Percentiles rank a stretch among this genome's conserved stretches.
phyloP scores from a whole-genome alignment of 208 protist genomes.

The Leishmania gerbilli region DNA sequence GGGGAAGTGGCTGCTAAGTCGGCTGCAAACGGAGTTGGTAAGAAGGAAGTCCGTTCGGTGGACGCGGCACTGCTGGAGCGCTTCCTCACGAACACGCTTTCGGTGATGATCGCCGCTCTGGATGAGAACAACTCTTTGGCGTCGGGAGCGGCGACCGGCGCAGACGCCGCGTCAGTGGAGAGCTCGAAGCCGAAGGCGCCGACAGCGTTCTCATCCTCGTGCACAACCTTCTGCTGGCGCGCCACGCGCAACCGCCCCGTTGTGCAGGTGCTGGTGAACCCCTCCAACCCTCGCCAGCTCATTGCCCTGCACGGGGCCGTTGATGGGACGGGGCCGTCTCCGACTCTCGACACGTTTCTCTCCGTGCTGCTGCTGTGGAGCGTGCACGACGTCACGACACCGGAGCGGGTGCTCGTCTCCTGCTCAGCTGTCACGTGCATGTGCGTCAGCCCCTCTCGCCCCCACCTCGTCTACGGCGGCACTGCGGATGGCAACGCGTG shows the following conservation, averaged over 20 bases:
- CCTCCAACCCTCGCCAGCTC: constrained; percentile 44
- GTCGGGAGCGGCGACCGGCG: constrained; percentile 12
- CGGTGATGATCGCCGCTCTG: constrained; percentile 66
- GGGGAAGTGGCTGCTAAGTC: constrained; percentile 3
- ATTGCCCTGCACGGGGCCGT: constrained; percentile 48
- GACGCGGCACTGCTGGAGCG: constrained; percentile 51
- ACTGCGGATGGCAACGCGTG: constrained; percentile 70
- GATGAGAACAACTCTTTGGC: constrained; percentile 56
- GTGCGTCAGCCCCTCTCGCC: constrained; percentile 61
- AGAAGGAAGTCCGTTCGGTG: constrained; percentile 27
- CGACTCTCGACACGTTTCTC: constrained; percentile 52
- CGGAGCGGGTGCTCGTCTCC: constrained; percentile 69
- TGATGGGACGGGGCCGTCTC: constrained; percentile 38
- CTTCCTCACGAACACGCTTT: constrained; percentile 72
- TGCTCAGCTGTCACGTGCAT: constrained; percentile 51
- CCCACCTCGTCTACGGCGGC: constrained; percentile 72
- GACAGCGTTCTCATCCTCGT: constrained; percentile 61
- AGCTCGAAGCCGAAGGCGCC: constrained; percentile 39
- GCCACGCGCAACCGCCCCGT: constrained; percentile 56
- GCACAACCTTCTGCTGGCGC: constrained; percentile 47
- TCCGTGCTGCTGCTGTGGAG: constrained; percentile 85
- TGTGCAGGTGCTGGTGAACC: constrained; percentile 52
- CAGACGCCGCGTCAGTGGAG: neutral
- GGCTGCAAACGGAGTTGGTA: neutral
- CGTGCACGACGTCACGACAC: constrained; percentile 49